Conservation (phyloP, 2,329 filamentous ascomycete species). For the Aplosporella prunicola region DNA sequence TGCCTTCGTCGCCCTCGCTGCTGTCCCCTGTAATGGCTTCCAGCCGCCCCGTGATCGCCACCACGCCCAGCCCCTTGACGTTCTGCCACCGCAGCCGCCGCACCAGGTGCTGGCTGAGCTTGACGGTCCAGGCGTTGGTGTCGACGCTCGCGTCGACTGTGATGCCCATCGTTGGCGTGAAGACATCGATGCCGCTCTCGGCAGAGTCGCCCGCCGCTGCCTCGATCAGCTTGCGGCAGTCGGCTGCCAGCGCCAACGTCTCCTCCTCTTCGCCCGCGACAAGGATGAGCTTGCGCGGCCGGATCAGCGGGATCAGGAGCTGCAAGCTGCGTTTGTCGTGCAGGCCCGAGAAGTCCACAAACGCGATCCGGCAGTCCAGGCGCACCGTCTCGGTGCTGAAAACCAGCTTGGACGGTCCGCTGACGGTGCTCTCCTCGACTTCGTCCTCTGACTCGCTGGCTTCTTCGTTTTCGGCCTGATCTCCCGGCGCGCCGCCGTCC, state of each 20-base stretch:
- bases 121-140: constrained; percentile 94
- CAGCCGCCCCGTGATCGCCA: constrained; percentile 75
- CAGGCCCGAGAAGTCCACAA: constrained; percentile 83
- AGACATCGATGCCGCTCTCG: constrained; percentile 55
- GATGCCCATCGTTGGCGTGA: constrained; percentile 66
- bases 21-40: constrained; percentile 43
- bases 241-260: constrained; percentile 61
- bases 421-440: constrained; percentile 37
- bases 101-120: constrained; percentile 74
- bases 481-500: constrained; percentile 11
- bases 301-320: constrained; percentile 89
- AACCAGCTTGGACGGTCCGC: constrained; percentile 68
- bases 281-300: constrained; percentile 90
- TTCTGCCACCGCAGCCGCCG: constrained; percentile 91
- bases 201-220: constrained; percentile 36
- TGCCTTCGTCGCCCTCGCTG: constrained; percentile 30
- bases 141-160: constrained; percentile 86
- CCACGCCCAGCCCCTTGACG: constrained; percentile 78
- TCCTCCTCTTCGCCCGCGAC: constrained; percentile 72
- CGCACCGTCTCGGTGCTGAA: constrained; percentile 54
- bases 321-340: constrained; percentile 90
- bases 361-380: constrained; percentile 68
- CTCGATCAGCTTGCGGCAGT: constrained; percentile 61
- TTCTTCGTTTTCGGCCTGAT: constrained; percentile 32
- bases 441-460: constrained; percentile 44